A percentile compares a stretch with the other conserved stretches of the same genome.
These are phyloP conservation scores for Cercophora newfieldiana DNA, from an alignment of 495 filamentous ascomycete species.

Conservation along the genomic window DNA sequence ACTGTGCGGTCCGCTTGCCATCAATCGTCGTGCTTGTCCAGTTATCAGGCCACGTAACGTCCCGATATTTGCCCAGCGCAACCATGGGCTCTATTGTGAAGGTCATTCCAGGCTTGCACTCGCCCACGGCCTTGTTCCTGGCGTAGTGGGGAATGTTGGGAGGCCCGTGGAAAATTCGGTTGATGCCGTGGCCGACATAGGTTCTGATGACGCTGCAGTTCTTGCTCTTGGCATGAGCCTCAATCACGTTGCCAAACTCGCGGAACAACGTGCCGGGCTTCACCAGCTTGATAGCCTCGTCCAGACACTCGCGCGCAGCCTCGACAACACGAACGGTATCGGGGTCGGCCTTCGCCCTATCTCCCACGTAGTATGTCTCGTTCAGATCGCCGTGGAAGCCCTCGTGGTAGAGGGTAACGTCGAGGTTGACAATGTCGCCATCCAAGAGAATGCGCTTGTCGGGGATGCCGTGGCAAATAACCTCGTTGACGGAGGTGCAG, in stretches of 20 bases:
- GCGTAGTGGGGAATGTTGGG: constrained; percentile 87
- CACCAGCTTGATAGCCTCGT: constrained; percentile 80
- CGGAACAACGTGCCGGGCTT: constrained; percentile 86
- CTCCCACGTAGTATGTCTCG: constrained; percentile 89
- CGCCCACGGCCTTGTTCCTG: constrained; percentile 87
- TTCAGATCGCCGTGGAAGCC: constrained; percentile 89
- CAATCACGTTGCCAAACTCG: constrained; percentile 80
- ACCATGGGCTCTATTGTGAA: constrained; percentile 96
- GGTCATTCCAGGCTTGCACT: constrained; percentile 85
- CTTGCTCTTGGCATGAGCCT: constrained; percentile 77
- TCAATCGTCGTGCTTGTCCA: constrained; percentile 87
- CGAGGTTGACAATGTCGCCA: constrained; percentile 87
- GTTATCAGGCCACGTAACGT: constrained; percentile 87
- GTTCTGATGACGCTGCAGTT: constrained; percentile 81
- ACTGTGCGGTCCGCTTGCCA: constrained; percentile 81
- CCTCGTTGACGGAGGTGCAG: constrained; percentile 93
- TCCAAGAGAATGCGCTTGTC: constrained; percentile 76
- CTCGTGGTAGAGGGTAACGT: constrained; percentile 83
- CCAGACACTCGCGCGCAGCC: constrained; percentile 74
- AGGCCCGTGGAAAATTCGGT: constrained; percentile 78
- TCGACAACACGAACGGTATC: constrained; percentile 86
- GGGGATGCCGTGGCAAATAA: constrained; percentile 93
- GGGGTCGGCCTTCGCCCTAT: constrained; percentile 68
- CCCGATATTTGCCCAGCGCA: constrained; percentile 73
- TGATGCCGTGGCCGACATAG: constrained; percentile 90